A percentile compares a stretch with the other conserved stretches of the same genome.
Evolutionary conservation across 768 basidiomycete species (phyloP).

Genomic region (Phallus indusiatus): DNA sequence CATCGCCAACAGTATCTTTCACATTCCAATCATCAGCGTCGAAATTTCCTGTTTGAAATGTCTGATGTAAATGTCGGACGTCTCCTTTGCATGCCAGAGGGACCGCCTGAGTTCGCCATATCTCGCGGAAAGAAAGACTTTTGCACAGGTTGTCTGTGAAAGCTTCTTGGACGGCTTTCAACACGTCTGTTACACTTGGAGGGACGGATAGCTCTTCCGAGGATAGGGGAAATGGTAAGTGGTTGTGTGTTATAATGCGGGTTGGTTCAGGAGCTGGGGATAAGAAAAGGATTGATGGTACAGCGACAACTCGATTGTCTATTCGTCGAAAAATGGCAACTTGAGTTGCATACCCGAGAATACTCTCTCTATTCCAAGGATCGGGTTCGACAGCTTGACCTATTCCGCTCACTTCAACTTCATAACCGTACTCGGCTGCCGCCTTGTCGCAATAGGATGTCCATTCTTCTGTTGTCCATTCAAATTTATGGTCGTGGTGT

Average conservation of each 20-base stretch:
- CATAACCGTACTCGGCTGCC: constrained; percentile 66
- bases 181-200: constrained; percentile 1
- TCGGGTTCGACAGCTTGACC: constrained; percentile 54
- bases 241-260: constrained; percentile 31
- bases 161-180: constrained; percentile 2
- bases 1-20: not conserved
- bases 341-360: constrained; percentile 56
- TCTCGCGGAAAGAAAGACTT: not conserved
- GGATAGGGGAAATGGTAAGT: constrained; percentile 32
- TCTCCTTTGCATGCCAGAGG: constrained; percentile 4
- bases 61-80: not conserved
- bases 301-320: constrained; percentile 13
- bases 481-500: constrained; percentile 80
- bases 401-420: constrained; percentile 47
- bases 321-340: constrained; percentile 52
- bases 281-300: constrained; percentile 26
- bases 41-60: not conserved
- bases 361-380: constrained; percentile 60
- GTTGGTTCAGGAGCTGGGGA: constrained; percentile 38
- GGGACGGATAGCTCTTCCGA: constrained; percentile 32
- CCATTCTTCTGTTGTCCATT: constrained; percentile 79
- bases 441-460: constrained; percentile 43
- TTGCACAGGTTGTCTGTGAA: not conserved
- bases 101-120: constrained; percentile 2
- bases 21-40: constrained; percentile 2